phyloP scores from a whole-genome alignment of 306 rosid genomes.

The Corylus americana region DNA sequence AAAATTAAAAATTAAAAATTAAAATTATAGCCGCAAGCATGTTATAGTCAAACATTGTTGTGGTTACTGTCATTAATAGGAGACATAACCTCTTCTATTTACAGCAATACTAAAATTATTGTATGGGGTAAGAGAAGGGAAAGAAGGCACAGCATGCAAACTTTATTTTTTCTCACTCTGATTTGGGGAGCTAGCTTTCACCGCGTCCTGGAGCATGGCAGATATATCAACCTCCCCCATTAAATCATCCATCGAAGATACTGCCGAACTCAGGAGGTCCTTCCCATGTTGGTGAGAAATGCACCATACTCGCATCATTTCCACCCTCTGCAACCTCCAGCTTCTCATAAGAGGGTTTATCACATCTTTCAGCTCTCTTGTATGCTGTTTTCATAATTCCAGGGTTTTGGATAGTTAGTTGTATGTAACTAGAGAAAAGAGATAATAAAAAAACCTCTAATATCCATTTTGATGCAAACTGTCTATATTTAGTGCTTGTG shows the following conservation, averaged over 20 bases:
- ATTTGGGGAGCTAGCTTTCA: slow-evolving; percentile 3
- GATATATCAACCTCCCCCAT: slow-evolving; percentile 10
- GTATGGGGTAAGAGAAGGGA: slow-evolving; percentile 22
- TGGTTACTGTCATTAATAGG: too few relatives aligned
- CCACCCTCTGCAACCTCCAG: not conserved
- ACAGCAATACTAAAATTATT: not conserved
- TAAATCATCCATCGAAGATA: not conserved
- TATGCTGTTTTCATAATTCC: slow-evolving; percentile 10
- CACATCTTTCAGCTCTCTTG: slow-evolving; percentile 14
- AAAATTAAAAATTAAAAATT: too few relatives aligned
- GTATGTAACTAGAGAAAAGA: not conserved
- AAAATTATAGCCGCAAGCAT: too few relatives aligned
- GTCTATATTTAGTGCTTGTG: too few relatives aligned
- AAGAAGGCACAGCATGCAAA: slow-evolving; percentile 18
- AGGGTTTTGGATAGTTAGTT: not conserved
- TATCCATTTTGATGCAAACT: not conserved
- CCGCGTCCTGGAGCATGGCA: slow-evolving; percentile 15
- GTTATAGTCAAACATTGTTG: too few relatives aligned
- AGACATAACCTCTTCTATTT: not conserved
- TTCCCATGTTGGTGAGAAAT: slow-evolving; percentile 11
- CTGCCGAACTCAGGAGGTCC: slow-evolving; percentile 12
- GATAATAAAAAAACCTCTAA: not conserved
- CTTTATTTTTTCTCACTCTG: not conserved
- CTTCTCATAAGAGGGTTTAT: slow-evolving; percentile 7
- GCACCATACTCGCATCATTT: not conserved